Conservation (phyloP, 495 filamentous ascomycete species). For the Beverwykella pulmonaria region DNA sequence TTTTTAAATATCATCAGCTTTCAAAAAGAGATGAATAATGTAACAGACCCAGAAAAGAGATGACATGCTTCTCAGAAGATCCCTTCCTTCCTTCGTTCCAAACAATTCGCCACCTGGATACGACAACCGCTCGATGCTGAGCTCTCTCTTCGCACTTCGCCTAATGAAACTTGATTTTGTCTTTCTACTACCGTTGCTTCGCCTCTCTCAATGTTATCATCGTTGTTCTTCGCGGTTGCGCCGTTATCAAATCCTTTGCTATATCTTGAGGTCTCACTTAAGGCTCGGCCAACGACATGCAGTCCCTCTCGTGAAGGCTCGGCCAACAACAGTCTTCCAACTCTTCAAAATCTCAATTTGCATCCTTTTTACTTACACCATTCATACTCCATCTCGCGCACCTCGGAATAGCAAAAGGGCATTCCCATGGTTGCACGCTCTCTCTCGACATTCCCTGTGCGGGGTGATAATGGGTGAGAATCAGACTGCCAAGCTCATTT, state of each 20-base stretch:
- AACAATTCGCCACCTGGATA: too few species aligned
- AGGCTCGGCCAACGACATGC: neutral
- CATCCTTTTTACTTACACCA: neutral
- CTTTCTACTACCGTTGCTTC: neutral
- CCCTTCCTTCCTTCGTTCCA: too few species aligned
- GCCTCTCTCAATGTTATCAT: neutral
- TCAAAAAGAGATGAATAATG: too few species aligned
- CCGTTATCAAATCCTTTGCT: neutral
- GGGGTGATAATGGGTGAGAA: neutral
- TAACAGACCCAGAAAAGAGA: too few species aligned
- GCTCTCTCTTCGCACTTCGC: neutral
- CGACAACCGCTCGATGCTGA: too few species aligned
- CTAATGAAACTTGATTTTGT: neutral
- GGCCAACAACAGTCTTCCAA: neutral
- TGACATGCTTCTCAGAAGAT: too few species aligned
- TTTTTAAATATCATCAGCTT: too few species aligned
- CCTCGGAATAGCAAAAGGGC: too few species aligned
- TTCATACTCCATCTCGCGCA: too few species aligned
- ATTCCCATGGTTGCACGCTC: neutral
- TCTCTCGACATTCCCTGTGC: neutral
- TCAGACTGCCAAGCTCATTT: constrained; percentile 1
- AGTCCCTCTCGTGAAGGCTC: neutral
- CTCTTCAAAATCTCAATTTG: neutral
- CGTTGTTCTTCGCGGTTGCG: neutral
- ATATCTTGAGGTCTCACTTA: neutral